Evolutionary conservation across 2,329 filamentous ascomycete species (phyloP), one percentile per base, ranked within the genome.

Genomic region (Colletotrichum melonis): DNA sequence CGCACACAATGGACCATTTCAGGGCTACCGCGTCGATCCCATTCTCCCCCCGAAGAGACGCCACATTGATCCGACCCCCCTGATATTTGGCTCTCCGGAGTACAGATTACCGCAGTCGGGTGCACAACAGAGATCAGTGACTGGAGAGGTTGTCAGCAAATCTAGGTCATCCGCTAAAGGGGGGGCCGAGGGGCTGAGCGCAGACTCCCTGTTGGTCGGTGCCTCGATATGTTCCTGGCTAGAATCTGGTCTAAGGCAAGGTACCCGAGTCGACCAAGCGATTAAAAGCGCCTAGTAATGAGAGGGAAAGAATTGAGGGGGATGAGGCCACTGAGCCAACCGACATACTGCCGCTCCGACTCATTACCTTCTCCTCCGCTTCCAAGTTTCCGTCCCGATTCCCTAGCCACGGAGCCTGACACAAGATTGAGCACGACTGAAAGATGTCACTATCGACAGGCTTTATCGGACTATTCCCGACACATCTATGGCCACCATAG

Each of bases 21-120:
- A 72, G 69, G 65, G 38, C 58, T 52, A 49, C 55, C 6, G 49
- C 57, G 69, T 57, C 69, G 65, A 72, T 72, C 69, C 58, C 69
- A 72, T 69, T 72, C 38, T 63, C 69, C 35, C 35, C 30, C 62
- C 28, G 42, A 58, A 69, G 46, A 56, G 68, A 49, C 49, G 64
- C 64, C 64, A 56, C 64, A 49, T 70, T 6, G 56, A 26, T 24
- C 46, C 28, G 19, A 16, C 24, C 42, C 63, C 68, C 68, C 56
- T 58, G 42, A 54, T 32, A 8, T 66, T 30, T 66, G 42, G 8
- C 19, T 49, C 42, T 49, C 8, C 38, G 5, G 6, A 42, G 38
- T 42, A 42, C 38, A 42, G 38, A 42, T 42, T 42, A 42, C 42
- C 16, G 12, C 19, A 19, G 42, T 49, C 19, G 42, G 16, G 11